Evolutionary conservation across 1,284 basidiomycete genomes (phyloP).

Genomic region (Malassezia dermatis): DNA sequence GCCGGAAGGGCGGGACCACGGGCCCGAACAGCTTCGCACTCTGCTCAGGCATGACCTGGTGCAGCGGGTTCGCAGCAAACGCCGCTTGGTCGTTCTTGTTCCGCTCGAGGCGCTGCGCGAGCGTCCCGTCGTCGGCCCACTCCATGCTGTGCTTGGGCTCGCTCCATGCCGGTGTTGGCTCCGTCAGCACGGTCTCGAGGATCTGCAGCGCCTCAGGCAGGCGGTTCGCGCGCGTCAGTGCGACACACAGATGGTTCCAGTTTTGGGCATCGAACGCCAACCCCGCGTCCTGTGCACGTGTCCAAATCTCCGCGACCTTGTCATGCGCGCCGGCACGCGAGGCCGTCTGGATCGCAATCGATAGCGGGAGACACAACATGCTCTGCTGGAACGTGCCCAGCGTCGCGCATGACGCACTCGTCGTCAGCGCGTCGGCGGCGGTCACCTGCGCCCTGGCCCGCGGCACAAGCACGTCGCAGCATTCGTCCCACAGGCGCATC

Average conservation of each 20-base stretch:
- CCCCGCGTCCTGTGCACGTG: constrained; percentile 57
- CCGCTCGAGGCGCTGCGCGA: background rate
- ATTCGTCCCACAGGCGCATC: constrained; percentile 61
- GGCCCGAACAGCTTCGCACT: background rate
- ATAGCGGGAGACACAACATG: constrained; percentile 66
- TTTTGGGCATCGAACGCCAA: constrained; percentile 80
- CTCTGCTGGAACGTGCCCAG: constrained; percentile 49
- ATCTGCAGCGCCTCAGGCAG: constrained; percentile 70
- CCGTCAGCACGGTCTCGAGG: constrained; percentile 62
- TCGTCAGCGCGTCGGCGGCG: constrained; percentile 1
- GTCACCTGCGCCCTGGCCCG: background rate
- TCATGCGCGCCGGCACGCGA: constrained; percentile 53
- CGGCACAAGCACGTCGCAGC: constrained; percentile 53
- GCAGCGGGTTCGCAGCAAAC: constrained; percentile 7
- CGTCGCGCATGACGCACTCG: background rate
- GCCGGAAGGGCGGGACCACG: background rate
- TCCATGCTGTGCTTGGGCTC: background rate
- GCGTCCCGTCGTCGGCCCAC: background rate
- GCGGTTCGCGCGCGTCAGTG: constrained; percentile 68
- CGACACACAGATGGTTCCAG: constrained; percentile 75
- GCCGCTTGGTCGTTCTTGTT: background rate
- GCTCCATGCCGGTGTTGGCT: constrained; percentile 7
- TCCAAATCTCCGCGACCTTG: constrained; percentile 64
- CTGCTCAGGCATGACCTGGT: background rate
- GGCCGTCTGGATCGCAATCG: constrained; percentile 65